These are phyloP conservation scores for Starmerella kuoi DNA, from an alignment of 805 yeast species.

Conservation along the genomic window DNA sequence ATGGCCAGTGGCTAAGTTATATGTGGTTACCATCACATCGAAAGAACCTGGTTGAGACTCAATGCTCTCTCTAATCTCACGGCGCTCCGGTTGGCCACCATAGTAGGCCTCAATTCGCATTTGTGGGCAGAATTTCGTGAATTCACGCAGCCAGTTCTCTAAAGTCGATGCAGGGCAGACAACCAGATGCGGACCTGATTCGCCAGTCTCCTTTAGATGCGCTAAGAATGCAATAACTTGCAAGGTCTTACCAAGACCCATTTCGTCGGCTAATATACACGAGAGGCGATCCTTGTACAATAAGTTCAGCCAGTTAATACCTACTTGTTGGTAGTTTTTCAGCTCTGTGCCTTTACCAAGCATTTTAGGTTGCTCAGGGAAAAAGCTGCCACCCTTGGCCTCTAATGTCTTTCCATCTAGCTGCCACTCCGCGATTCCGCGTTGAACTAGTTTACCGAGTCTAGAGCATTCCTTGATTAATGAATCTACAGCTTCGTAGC, in stretches of 20 bases:
- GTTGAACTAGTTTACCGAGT: slow-evolving; percentile 57
- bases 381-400: slow-evolving; percentile 29
- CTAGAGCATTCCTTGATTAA: slow-evolving; percentile 70
- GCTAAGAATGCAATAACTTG: slow-evolving; percentile 91
- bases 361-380: slow-evolving; percentile 59
- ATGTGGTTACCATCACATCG: slow-evolving; percentile 91
- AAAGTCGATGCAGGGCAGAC: slow-evolving; percentile 94
- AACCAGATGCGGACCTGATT: slow-evolving; percentile 73
- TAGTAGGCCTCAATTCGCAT: slow-evolving; percentile 83
- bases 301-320: slow-evolving; percentile 81
- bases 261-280: slow-evolving; percentile 94
- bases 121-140: slow-evolving; percentile 71
- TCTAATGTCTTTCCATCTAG: slow-evolving; percentile 61
- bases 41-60: slow-evolving; percentile 40
- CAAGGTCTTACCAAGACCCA: slow-evolving; percentile 94
- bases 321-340: slow-evolving; percentile 92
- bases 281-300: slow-evolving; percentile 68
- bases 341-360: slow-evolving; percentile 52
- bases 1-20: slow-evolving; percentile 78
- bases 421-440: slow-evolving; percentile 78
- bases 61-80: slow-evolving; percentile 63
- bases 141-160: slow-evolving; percentile 96
- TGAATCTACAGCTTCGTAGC: slow-evolving; percentile 92
- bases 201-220: slow-evolving; percentile 56
- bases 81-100: slow-evolving; percentile 77